Percentiles rank a stretch among this genome's conserved stretches.
Conservation (phyloP, 495 filamentous ascomycete genomes). For the Penicillium coprophilum region DNA sequence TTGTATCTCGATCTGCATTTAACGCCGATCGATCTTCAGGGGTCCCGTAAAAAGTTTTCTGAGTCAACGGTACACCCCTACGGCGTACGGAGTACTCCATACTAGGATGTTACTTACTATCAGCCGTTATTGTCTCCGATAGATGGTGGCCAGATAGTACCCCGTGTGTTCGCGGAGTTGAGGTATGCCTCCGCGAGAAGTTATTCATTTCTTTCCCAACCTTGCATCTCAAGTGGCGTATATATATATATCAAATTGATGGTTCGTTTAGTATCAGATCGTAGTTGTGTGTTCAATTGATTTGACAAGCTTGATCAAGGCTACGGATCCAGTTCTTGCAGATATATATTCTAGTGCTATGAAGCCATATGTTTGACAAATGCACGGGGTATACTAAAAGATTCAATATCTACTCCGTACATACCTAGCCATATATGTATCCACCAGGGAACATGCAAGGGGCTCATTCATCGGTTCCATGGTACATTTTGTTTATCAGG, state of each 20-base stretch:
- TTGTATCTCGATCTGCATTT: constrained; percentile 8
- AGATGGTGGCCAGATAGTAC: neutral
- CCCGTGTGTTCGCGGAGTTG: neutral
- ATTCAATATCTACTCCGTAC: too few species aligned
- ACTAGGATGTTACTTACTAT: neutral
- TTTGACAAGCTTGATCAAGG: neutral
- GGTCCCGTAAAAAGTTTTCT: constrained; percentile 10
- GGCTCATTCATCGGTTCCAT: neutral
- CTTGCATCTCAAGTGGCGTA: neutral
- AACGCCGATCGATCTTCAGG: constrained; percentile 16
- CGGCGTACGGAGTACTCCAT: neutral
- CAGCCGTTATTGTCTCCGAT: neutral
- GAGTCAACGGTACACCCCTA: constrained; percentile 3
- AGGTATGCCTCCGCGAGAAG: neutral
- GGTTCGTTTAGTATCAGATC: too few species aligned
- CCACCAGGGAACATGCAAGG: neutral
- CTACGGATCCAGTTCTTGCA: neutral
- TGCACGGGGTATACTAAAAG: too few species aligned
- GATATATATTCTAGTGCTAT: too few species aligned
- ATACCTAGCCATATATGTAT: neutral
- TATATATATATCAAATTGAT: neutral
- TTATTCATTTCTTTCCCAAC: neutral
- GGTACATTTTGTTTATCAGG: neutral
- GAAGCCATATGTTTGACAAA: neutral
- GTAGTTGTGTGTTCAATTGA: neutral